These are phyloP conservation scores for Pestalotiopsis sp. DNA, from an alignment of 2,329 filamentous ascomycete genomes.

Conservation along the genomic window DNA sequence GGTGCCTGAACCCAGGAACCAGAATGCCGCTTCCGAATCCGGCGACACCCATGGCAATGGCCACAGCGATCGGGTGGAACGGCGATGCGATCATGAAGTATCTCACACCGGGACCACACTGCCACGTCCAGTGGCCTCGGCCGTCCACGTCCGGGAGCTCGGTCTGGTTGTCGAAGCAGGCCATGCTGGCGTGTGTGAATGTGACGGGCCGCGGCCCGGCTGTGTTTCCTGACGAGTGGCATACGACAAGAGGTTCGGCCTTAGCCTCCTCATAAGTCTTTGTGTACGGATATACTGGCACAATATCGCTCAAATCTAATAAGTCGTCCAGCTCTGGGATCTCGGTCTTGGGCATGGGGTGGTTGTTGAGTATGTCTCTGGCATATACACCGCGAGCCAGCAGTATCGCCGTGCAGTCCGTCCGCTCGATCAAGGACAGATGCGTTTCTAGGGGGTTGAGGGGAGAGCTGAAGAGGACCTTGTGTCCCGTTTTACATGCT, in stretches of 20 bases:
- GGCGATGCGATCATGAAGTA: conserved; percentile 15
- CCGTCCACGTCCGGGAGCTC: conserved; percentile 13
- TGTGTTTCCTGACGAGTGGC: conserved; percentile 30
- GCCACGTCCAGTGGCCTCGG: conserved; percentile 12
- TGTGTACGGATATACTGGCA: conserved; percentile 29
- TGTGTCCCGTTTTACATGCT: conserved; percentile 43
- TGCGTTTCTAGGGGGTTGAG: conserved; percentile 34
- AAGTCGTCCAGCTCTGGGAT: conserved; percentile 25
- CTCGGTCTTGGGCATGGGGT: conserved; percentile 14
- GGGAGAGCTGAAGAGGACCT: conserved; percentile 36
- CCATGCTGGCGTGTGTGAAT: conserved; percentile 21
- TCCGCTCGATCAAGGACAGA: conserved; percentile 28
- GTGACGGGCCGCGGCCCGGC: conserved; percentile 32
- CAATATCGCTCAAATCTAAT: conserved; percentile 23
- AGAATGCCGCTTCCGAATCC: conserved; percentile 8
- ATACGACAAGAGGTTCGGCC: conserved; percentile 14
- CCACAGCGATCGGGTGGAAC: conserved; percentile 13
- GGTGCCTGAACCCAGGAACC: conserved; percentile 12
- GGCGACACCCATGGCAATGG: conserved; percentile 13
- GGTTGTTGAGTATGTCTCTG: conserved; percentile 12
- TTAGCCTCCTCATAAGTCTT: conserved; percentile 35
- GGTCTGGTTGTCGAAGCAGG: conserved; percentile 12
- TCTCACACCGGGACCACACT: conserved; percentile 5
- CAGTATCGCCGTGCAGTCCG: conserved; percentile 13
- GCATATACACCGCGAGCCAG: conserved; percentile 17